phyloP scores from a whole-genome alignment of 2,329 filamentous ascomycete species.

The Penicillium sp. region DNA sequence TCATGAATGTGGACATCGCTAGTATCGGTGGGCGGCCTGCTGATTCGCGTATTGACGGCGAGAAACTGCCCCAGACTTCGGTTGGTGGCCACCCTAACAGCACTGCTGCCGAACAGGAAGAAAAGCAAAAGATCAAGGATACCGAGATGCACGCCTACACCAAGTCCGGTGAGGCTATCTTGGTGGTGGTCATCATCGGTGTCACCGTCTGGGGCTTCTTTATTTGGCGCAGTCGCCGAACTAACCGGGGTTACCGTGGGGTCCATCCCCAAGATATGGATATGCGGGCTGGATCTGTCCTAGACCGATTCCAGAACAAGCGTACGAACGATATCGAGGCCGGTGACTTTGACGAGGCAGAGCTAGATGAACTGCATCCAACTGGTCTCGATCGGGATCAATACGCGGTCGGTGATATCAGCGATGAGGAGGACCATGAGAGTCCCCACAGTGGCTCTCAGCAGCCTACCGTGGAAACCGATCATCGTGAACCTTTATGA shows the following conservation, averaged over 20 bases:
- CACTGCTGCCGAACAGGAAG: constrained; percentile 65
- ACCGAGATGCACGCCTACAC: constrained; percentile 89
- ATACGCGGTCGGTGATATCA: constrained; percentile 52
- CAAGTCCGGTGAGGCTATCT: constrained; percentile 79
- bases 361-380: constrained; percentile 56
- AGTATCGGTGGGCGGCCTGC: constrained; percentile 78
- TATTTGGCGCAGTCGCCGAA: constrained; percentile 58
- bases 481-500: constrained; percentile 9
- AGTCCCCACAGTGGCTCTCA: background rate
- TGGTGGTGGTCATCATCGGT: constrained; percentile 76
- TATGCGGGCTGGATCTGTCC: constrained; percentile 34
- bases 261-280: constrained; percentile 43
- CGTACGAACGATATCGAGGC: constrained; percentile 57
- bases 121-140: constrained; percentile 72
- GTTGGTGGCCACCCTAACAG: constrained; percentile 73
- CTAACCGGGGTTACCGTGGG: constrained; percentile 44
- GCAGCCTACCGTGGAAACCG: background rate
- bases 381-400: constrained; percentile 36
- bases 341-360: constrained; percentile 62
- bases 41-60: constrained; percentile 80
- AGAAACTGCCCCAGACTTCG: constrained; percentile 74
- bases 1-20: constrained; percentile 89
- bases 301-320: constrained; percentile 51
- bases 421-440: constrained; percentile 36
- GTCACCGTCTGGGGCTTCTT: constrained; percentile 74